phyloP scores from a whole-genome alignment of 345 rosid species.

The Brassica nigra region DNA sequence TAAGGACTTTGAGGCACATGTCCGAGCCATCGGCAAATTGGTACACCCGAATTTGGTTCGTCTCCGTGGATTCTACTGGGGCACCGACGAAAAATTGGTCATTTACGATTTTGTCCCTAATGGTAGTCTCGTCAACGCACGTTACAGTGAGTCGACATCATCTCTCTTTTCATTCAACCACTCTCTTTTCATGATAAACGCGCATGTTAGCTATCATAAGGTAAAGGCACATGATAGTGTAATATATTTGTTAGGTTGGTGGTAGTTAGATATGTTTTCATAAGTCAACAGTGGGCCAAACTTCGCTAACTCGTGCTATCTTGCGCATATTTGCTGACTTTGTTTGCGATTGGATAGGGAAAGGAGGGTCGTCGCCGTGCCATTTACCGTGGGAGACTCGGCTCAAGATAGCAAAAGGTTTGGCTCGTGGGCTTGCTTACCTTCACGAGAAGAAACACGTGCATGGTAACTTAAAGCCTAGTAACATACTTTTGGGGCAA shows the following conservation, averaged over 20 bases:
- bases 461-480: constrained; percentile 84
- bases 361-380: constrained; percentile 80
- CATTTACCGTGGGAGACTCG: constrained; percentile 87
- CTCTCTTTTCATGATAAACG: background rate
- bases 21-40: constrained; percentile 76
- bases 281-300: constrained; percentile 45
- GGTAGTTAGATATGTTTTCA: constrained; percentile 4
- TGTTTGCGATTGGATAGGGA: constrained; percentile 48
- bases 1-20: constrained; percentile 78
- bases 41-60: constrained; percentile 89
- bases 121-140: constrained; percentile 83
- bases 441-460: constrained; percentile 93
- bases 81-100: constrained; percentile 70
- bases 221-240: constrained; percentile 30
- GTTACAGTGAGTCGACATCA: constrained; percentile 67
- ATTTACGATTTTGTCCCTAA: constrained; percentile 82
- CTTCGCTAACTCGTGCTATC: background rate
- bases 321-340: constrained; percentile 15
- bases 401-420: constrained; percentile 78
- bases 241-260: background rate
- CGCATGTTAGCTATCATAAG: background rate
- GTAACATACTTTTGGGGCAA: constrained; percentile 66
- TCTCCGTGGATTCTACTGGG: constrained; percentile 87
- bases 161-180: background rate
- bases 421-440: constrained; percentile 78